Percentiles rank a stretch among this genome's conserved stretches.
These are phyloP conservation scores for Pythium folliculosum DNA, from an alignment of 352 stramenopile species.

Conservation along the genomic window DNA sequence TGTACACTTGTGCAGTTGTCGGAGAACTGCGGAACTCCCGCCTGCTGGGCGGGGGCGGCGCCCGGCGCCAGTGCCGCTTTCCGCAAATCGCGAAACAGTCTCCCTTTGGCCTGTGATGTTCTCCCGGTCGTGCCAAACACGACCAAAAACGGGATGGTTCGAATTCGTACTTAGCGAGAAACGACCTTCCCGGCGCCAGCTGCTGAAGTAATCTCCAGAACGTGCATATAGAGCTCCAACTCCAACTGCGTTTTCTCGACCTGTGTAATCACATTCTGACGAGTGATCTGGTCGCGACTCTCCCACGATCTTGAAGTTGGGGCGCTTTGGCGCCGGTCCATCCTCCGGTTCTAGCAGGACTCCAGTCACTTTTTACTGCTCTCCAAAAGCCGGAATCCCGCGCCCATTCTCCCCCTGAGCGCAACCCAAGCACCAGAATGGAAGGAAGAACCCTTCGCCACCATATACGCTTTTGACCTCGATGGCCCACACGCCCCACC, in stretches of 20 bases:
- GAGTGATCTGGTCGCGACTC: not conserved
- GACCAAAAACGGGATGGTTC: not conserved
- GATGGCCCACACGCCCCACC: not conserved
- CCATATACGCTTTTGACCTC: not conserved
- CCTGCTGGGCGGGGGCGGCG: too few species aligned
- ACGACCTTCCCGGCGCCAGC: not conserved
- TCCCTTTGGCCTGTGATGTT: too few species aligned
- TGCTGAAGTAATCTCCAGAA: not conserved
- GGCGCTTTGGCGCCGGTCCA: not conserved
- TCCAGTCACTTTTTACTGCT: not conserved
- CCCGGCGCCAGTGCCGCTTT: too few species aligned
- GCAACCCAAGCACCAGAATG: conserved; percentile 16
- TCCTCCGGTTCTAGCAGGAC: conserved; percentile 16
- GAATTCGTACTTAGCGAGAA: not conserved
- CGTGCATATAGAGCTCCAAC: not conserved
- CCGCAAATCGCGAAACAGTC: too few species aligned
- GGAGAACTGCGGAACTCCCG: too few species aligned
- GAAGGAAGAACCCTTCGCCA: not conserved
- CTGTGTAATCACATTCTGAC: conserved; percentile 12
- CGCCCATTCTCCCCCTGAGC: conserved; percentile 5
- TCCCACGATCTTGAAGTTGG: conserved; percentile 22
- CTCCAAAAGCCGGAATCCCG: conserved; percentile 1
- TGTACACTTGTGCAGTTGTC: too few species aligned
- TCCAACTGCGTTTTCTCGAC: not conserved
- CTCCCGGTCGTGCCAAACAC: too few species aligned